Percentiles rank a stretch among this genome's conserved stretches.
Evolutionary conservation across 2,329 filamentous ascomycete species (phyloP).

Genomic region (Ceratocystis variospora): DNA sequence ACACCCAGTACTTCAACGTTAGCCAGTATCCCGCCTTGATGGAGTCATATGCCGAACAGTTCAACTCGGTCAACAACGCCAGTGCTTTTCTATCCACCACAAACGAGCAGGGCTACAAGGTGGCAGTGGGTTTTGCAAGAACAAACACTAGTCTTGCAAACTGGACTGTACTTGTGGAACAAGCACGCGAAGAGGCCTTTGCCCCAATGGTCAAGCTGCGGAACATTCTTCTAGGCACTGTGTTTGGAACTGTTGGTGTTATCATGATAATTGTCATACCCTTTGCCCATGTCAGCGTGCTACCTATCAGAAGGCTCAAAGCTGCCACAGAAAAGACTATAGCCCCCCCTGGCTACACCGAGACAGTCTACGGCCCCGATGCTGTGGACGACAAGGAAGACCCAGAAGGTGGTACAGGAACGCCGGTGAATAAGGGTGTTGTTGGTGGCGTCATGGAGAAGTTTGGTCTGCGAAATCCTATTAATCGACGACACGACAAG

Average conservation of each 20-base stretch:
- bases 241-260: slow-evolving; percentile 67
- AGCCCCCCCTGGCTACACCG: slow-evolving; percentile 47
- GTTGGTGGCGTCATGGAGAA: slow-evolving; percentile 19
- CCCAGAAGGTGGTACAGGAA: slow-evolving; percentile 1
- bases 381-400: neutral
- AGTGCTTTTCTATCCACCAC: slow-evolving; percentile 52
- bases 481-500: slow-evolving; percentile 24
- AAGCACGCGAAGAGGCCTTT: slow-evolving; percentile 60
- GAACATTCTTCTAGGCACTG: slow-evolving; percentile 66
- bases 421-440: slow-evolving; percentile 3
- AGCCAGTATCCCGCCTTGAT: slow-evolving; percentile 49
- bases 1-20: slow-evolving; percentile 39
- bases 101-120: slow-evolving; percentile 56
- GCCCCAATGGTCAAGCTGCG: slow-evolving; percentile 60
- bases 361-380: slow-evolving; percentile 31
- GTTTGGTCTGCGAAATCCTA: slow-evolving; percentile 18
- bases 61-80: slow-evolving; percentile 47
- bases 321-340: slow-evolving; percentile 62
- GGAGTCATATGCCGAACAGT: slow-evolving; percentile 41
- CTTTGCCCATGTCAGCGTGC: slow-evolving; percentile 66
- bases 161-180: slow-evolving; percentile 74
- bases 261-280: slow-evolving; percentile 61
- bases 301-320: slow-evolving; percentile 65
- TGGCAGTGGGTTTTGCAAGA: slow-evolving; percentile 70
- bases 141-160: slow-evolving; percentile 55